Evolutionary conservation across 192 early-diverging fungal species (phyloP), one percentile per base, ranked within the genome.

Genomic region (Linnemannia zychae): DNA sequence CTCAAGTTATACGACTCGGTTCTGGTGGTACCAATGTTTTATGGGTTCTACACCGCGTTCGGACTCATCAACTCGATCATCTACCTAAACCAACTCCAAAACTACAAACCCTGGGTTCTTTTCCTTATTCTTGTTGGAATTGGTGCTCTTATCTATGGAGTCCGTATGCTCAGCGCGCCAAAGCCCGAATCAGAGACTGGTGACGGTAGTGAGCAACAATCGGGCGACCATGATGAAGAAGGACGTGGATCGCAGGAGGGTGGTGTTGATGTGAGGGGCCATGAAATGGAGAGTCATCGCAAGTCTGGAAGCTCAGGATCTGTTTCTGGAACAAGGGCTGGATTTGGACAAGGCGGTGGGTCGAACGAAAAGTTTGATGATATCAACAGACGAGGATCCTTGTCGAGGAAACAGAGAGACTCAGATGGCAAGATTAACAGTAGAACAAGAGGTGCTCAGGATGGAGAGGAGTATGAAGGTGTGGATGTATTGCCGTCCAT

Each of bases 31-130:
- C 92, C 92, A 28, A 88, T 90, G 2, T 93, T 93, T 71, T 93
- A 91, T 65, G 92, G 92, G 46, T 87, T 89, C 80, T 89, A 80
- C 85, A 91, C 92, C 16, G 88, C 89, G 0, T 86, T 92, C 73
- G 92, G 92, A 13, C 79, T 92, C 12, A 88, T 91, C 66, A 92
- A 92, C 47, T 89, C 92, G 7, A 92, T 89, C 50, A 90, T 93
- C 37, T 93, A 92, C 77, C 75, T 93, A 5, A 79, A 93, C 75
- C 88, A 91, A 67, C 73, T 93, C 60, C 78, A 80, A 34, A 77
- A 82, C 22, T 91, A 90, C 57, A 86, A 91, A 16, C 78, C 79
- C 5, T 90, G 90, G 92, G 89, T 89, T 5, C 77, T 91, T 3
- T 57, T 85, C 2, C 73, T 92, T 4, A 89, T 92, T 13, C 82